These are phyloP conservation scores for Globisporangium nagaii DNA, from an alignment of 352 stramenopile genomes.

Conservation along the genomic window DNA sequence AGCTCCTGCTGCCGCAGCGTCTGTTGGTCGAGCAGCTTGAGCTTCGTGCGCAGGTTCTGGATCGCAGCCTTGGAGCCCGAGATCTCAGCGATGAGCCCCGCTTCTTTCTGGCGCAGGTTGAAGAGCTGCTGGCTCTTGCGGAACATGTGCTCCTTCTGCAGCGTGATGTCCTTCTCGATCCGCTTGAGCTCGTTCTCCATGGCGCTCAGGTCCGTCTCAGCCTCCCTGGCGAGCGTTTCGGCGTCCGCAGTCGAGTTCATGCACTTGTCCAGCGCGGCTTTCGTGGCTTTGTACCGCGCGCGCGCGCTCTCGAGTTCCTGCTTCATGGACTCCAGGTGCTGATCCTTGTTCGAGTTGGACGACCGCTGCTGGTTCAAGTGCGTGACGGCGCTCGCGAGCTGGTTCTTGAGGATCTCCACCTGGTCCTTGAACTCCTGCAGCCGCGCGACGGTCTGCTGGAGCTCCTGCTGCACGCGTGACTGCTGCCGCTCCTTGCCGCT, in stretches of 20 bases:
- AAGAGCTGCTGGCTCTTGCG: conserved; percentile 88
- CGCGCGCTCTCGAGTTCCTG: conserved; percentile 58
- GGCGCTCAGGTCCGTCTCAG: conserved; percentile 63
- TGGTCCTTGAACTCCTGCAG: conserved; percentile 87
- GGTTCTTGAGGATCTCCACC: conserved; percentile 90
- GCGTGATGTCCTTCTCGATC: conserved; percentile 72
- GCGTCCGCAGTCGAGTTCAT: conserved; percentile 69
- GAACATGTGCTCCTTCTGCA: conserved; percentile 92
- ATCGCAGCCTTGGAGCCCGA: conserved; percentile 81
- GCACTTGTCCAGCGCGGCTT: conserved; percentile 71
- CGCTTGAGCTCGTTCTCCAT: conserved; percentile 60
- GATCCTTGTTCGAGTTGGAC: conserved; percentile 66
- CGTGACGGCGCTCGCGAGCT: conserved; percentile 83
- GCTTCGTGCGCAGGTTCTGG: conserved; percentile 88
- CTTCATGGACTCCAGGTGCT: conserved; percentile 78
- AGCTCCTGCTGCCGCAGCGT: conserved; percentile 90
- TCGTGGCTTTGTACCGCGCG: conserved; percentile 75
- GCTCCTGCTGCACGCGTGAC: conserved; percentile 63
- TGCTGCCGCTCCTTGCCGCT: conserved; percentile 64
- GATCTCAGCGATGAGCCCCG: conserved; percentile 88
- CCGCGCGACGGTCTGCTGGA: conserved; percentile 44
- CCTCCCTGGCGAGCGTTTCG: conserved; percentile 81
- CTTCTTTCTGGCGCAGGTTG: conserved; percentile 82
- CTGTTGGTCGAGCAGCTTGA: conserved; percentile 89
- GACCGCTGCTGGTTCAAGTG: conserved; percentile 77